Evolutionary conservation across 2,329 filamentous ascomycete genomes (phyloP), one percentile per base, ranked within the genome.

Genomic region (Penicillium sp.): DNA sequence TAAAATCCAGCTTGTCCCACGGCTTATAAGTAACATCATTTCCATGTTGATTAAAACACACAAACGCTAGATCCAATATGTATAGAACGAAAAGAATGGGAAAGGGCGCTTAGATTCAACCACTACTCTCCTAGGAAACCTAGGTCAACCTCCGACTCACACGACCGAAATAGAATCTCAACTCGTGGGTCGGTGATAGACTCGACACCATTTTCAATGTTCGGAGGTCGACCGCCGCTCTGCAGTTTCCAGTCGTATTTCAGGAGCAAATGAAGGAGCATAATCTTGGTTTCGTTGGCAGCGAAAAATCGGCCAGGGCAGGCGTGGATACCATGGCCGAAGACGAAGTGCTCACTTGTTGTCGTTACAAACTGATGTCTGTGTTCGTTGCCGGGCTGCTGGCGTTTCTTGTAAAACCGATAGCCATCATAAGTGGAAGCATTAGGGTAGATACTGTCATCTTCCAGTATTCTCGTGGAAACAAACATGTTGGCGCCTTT

Each of bases 291-390:
- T 65, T 83, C 81, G 55, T 82, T 76, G 0, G 80, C 76, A 0
- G 82, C 81, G 56, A 84, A 84, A 71, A 85, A 85, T 0, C 82
- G 75, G 0, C 82, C 82, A 0, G 81, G 79, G 45, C 82, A 74
- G 14, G 72, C 67, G 40, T 72, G 66, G 29, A 64, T 43, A 8
- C 75, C 74, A 49, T 74, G 70, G 0, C 75, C 75, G 50, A 76
- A 78, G 8, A 59, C 65, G 7, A 72, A 64, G 24, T 69, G 64
- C 4, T 69, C 64, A 5, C 55, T 44, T 22, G 64, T 69, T 1
- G 72, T 72, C 9, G 71, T 66, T 10, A 72, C 67, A 34, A 71
- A 56, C 49, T 72, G 68, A 43, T 62, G 54, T 9, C 63, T 57
- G 50, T 71, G 65, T 49, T 72, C 69, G 37, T 71, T 61, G 8